Conservation (phyloP, 495 filamentous ascomycete genomes). For the Penicillium cataractarum region DNA sequence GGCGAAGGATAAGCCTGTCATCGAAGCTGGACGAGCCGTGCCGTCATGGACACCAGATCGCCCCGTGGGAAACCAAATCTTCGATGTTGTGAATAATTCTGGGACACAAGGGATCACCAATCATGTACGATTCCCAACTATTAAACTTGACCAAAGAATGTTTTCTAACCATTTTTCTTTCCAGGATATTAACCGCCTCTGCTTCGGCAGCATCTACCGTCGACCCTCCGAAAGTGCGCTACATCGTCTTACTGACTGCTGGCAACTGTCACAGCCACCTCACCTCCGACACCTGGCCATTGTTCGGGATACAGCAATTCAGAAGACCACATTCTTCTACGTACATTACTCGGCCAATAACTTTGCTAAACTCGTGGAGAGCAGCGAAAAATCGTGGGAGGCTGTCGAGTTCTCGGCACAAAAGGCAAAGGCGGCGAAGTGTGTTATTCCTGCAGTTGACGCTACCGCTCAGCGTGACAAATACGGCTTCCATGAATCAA, state of each 20-base stretch:
- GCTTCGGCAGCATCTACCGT: constrained; percentile 58
- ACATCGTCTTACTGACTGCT: constrained; percentile 59
- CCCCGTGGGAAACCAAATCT: constrained; percentile 56
- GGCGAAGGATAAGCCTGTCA: constrained; percentile 34
- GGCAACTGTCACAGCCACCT: constrained; percentile 63
- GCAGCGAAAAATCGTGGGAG: constrained; percentile 59
- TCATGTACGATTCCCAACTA: constrained; percentile 37
- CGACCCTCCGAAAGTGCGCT: constrained; percentile 61
- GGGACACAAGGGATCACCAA: constrained; percentile 58
- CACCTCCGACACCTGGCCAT: constrained; percentile 66
- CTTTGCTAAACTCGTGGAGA: constrained; percentile 61
- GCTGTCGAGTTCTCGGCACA: constrained; percentile 55
- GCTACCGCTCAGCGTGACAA: constrained; percentile 49
- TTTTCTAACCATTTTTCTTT: constrained; percentile 5
- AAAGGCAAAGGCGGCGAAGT: constrained; percentile 34
- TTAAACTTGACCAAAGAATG: neutral
- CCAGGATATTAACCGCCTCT: constrained; percentile 51
- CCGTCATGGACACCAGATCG: constrained; percentile 61
- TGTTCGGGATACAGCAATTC: constrained; percentile 61
- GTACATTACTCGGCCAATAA: constrained; percentile 59
- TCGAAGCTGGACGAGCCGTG: constrained; percentile 39
- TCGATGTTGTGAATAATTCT: constrained; percentile 52
- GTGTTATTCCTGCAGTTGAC: constrained; percentile 39
- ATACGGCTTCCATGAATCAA: constrained; percentile 53
- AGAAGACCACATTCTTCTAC: constrained; percentile 57